Base-by-base conservation (phyloP, 2,329 filamentous ascomycete genomes). In the Penicillium sp. region DNA sequence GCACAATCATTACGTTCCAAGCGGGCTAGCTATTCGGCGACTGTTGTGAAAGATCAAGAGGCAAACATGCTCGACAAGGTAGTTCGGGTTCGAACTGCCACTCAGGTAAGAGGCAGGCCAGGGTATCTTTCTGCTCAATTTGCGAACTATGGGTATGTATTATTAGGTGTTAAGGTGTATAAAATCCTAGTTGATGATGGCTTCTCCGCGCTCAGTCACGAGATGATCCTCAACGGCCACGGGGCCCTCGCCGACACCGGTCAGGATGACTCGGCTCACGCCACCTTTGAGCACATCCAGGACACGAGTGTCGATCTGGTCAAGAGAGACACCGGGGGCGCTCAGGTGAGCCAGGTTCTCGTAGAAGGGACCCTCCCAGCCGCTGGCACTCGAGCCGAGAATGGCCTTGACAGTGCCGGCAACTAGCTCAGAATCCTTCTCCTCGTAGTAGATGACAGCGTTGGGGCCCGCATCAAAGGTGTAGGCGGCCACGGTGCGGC, bases 381-480 rank as follows among this genome's bases (percentile, higher is more conserved):
- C 70, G 18, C 69, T 68, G 2, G 69, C 76, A 53, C 79, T 52
- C 73, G 75, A 66, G 82, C 84, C 89, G 83, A 97, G 35, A 13
- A 86, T 75, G 35, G 74, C 73, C 73, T 88, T 86, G 71, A 98
- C 86, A 0, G 84, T 80, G 7, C 90, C 90, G 0, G 90, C 81
- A 3, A 97, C 84, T 3, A 78, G 70, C 37, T 79, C 77, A 53
- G 83, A 79, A 58, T 95, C 81, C 75, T 90, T 78, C 65, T 90
- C 86, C 36, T 90, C 80, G 66, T 95, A 97, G 76, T 98, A 98
- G 43, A 98, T 83, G 43, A 98, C 94, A 36, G 90, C 90, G 72
- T 98, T 98, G 46, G 93, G 93, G 45, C 93, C 93, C 0, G 93
- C 93, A 66, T 98, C 93, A 63, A 97, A 98, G 0, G 93, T 98